Evolutionary conservation across 495 filamentous ascomycete species (phyloP), one percentile per base, ranked within the genome.

Genomic region (Staphylotrichum longicolle): DNA sequence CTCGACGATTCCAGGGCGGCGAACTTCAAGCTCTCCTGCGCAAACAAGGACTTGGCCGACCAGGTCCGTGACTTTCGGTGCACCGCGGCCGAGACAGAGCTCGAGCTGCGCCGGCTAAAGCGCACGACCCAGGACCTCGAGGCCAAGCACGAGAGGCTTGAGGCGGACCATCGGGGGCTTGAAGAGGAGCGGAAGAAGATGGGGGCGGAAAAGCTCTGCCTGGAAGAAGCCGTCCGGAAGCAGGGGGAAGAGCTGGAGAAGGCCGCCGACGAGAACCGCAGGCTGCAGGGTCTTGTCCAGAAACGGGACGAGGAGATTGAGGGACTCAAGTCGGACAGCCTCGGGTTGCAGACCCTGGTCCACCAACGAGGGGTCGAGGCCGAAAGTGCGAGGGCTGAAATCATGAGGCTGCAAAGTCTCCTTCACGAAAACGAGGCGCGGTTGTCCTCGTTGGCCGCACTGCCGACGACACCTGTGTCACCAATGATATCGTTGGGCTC

Each of bases 11-110:
- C 7, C 37, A 42, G 15, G 14, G n/a, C 41, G 27, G 12, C 27
- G 3, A 45, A 33, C 12, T 34, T 34, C 54, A 45, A 45, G 39
- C 40, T 56, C 2, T 9, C 10, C 11, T 45, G 30, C 7, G 14
- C 40, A 5, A 56, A 45, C 12, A 56, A 56, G 54, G 54, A 56
- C 14, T 14, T 56, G 5, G 9, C 15, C 41, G 54, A 56, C 10
- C 27, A 56, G 40, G 30, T 35, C 7, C 40, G 15, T 2, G 11
- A 34, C 0, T 6, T 34, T 27, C 45, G 35, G 39, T 32, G 12
- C 4, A 30, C 54, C 9, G 54, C 54, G 0, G 54, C 27, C 30
- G 41, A 34, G 30, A 15, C 40, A 6, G 54, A 53, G 9, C n/a
- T 5, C n/a, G 51, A 53, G 35, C 5, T 40, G 51, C 35, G 35